Base-by-base conservation (phyloP, 345 rosid genomes). In the Firmiana major region DNA sequence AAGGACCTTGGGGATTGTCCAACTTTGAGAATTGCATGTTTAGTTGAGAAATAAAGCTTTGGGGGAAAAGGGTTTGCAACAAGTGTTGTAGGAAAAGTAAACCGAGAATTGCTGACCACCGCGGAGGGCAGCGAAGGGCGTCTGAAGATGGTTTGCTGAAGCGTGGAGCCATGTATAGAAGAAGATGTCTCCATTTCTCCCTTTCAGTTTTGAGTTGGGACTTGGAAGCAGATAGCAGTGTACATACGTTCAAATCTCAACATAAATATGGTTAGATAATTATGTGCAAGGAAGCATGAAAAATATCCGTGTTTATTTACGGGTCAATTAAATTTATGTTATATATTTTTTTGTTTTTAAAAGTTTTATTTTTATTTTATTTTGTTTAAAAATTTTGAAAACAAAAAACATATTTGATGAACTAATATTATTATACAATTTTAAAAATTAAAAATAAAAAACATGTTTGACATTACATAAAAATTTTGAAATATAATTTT, bases 1-100 rank as follows among this genome's bases (percentile, higher is more conserved):
- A 26, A 71, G 8, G 46, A 71, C 46, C 63, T 71, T n/a, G 62
- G 75, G 31, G 45, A 53, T 12, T 71, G 45, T 53, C 75, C 62
- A 71, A 71, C 62, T 71, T 16, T 53, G 42, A 34, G 75, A 53
- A 53, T 53, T 34, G 75, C 16, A 10, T 53, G 46, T 34, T 71
- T 71, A 51, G 28, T n/a, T 51, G 75, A 71, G 62, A 71, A 71
- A 36, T 53, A 34, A 34, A 71, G 46, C 19, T 19, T 51, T 10
- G 75, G 62, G 45, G 46, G 16, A 71, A 71, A 19, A 16, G 63
- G 62, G 62, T 71, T 71, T 53, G 46, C 9, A 17, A 31, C 28
- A 31, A 71, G 60, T 31, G 74, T 4, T 19, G 63, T 31, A 7
- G 75, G 59, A 11, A 71, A 51, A 7, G 75, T 19, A 53, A 53